Conservation (phyloP, 2,329 filamentous ascomycete genomes). For the Macrophomina phaseolina region DNA sequence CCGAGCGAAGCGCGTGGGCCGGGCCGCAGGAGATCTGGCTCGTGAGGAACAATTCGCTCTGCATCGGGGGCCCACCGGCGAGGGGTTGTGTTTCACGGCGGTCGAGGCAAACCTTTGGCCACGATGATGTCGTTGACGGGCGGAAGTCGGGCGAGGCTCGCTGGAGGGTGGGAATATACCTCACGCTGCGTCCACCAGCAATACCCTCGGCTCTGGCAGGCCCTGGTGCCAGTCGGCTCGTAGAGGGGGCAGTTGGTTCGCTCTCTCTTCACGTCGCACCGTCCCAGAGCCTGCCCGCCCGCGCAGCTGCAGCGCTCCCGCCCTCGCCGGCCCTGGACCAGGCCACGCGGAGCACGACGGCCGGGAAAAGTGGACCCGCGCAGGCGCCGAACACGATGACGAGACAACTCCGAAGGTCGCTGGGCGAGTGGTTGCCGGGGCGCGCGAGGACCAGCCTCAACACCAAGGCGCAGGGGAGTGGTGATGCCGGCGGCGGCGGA, state of each 20-base stretch:
- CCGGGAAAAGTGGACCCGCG: conserved; percentile 7
- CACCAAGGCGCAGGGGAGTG: neutral
- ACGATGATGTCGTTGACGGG: conserved; percentile 5
- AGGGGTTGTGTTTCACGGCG: neutral
- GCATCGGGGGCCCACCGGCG: neutral
- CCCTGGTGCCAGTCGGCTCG: neutral
- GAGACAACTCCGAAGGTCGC: neutral
- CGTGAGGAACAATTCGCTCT: neutral
- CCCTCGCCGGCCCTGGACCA: neutral
- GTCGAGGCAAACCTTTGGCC: conserved; percentile 10
- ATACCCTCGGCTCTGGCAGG: neutral
- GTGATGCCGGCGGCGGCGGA: neutral
- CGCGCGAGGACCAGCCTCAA: no score
- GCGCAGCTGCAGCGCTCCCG: neutral
- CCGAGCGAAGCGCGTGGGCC: conserved; percentile 12
- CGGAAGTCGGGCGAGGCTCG: conserved; percentile 7
- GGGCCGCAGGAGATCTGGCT: conserved; percentile 15
- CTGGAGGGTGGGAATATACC: neutral
- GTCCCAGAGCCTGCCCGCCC: neutral
- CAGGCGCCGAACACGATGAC: neutral
- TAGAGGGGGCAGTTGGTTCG: conserved; percentile 10
- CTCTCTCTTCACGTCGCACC: neutral
- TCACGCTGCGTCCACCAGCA: neutral
- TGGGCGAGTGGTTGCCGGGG: neutral
- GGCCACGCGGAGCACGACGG: neutral